Percentiles rank a stretch among this genome's conserved stretches.
Evolutionary conservation across 2,329 filamentous ascomycete genomes (phyloP).

Genomic region (Ophiosphaerella korrae): DNA sequence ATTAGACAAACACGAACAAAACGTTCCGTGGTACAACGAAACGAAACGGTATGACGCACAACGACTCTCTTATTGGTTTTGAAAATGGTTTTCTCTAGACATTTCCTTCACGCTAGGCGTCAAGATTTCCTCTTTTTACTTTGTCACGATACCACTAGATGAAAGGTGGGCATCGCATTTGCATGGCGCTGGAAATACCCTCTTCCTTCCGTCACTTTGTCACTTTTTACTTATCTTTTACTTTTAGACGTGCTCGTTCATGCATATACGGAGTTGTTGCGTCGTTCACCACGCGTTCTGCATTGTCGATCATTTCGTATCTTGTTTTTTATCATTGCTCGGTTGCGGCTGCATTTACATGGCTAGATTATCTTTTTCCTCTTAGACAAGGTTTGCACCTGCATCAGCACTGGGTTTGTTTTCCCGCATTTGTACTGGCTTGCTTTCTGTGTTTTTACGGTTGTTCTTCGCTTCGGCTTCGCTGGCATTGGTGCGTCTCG

Average conservation of each 20-base stretch:
- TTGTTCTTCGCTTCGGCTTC: conserved; percentile 3
- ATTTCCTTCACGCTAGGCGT: not conserved
- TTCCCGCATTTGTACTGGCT: not conserved
- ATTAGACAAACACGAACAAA: not conserved
- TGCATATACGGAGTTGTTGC: not conserved
- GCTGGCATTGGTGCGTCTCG: conserved; percentile 3
- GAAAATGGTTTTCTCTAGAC: not conserved
- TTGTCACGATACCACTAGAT: conserved; percentile 1
- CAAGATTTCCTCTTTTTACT: not conserved
- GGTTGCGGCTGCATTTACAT: conserved; percentile 9
- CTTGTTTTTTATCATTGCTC: conserved; percentile 4
- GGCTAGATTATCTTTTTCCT: not conserved
- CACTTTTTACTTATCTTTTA: not conserved
- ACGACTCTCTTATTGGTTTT: not conserved
- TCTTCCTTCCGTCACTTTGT: conserved; percentile 8
- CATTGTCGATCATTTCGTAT: not conserved
- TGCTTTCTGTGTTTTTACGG: not conserved
- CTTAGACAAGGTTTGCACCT: conserved; percentile 5
- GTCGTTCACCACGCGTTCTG: not conserved
- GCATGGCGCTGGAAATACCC: conserved; percentile 12
- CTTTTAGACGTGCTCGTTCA: not conserved
- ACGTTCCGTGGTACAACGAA: too few relatives aligned
- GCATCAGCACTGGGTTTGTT: conserved; percentile 15
- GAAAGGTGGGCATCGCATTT: conserved; percentile 11
- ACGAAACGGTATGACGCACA: not conserved